These are phyloP conservation scores for Zygoascus flipseniorum DNA, from an alignment of 805 yeast genomes.

Conservation along the genomic window DNA sequence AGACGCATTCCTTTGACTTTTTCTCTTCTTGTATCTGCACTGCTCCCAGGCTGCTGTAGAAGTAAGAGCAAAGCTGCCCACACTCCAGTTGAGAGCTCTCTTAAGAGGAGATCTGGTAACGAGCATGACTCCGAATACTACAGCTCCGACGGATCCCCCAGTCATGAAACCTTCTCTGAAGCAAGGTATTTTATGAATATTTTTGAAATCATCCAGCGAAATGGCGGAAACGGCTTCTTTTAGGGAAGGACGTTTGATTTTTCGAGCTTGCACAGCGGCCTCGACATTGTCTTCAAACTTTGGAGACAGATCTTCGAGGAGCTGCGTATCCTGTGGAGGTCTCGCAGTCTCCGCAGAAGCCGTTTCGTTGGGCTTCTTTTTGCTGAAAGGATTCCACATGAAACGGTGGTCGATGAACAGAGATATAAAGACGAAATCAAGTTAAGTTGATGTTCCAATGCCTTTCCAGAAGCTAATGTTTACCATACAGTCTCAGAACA, in stretches of 20 bases:
- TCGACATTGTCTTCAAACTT: constrained; percentile 22
- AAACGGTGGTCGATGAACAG: background rate
- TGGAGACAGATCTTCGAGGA: constrained; percentile 27
- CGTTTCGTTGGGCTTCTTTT: background rate
- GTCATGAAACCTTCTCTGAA: constrained; percentile 30
- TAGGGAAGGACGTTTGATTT: constrained; percentile 12
- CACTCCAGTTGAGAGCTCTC: constrained; percentile 71
- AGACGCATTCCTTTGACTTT: constrained; percentile 57
- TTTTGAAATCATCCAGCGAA: constrained; percentile 24
- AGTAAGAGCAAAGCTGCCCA: constrained; percentile 72
- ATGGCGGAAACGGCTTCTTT: constrained; percentile 18
- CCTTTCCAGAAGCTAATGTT: background rate
- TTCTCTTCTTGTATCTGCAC: constrained; percentile 64
- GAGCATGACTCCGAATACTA: constrained; percentile 23
- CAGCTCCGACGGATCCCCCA: constrained; percentile 27
- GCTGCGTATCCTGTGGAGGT: background rate
- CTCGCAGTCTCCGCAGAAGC: background rate
- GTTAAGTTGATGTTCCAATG: background rate
- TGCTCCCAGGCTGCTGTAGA: constrained; percentile 88
- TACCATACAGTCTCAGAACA: background rate
- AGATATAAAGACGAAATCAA: background rate
- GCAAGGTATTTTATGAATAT: constrained; percentile 28
- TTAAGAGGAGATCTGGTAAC: constrained; percentile 20
- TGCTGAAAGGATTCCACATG: background rate
- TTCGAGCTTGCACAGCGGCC: constrained; percentile 9